Conservation (phyloP, 2,329 filamentous ascomycete genomes). For the Elsinoe arachidis region DNA sequence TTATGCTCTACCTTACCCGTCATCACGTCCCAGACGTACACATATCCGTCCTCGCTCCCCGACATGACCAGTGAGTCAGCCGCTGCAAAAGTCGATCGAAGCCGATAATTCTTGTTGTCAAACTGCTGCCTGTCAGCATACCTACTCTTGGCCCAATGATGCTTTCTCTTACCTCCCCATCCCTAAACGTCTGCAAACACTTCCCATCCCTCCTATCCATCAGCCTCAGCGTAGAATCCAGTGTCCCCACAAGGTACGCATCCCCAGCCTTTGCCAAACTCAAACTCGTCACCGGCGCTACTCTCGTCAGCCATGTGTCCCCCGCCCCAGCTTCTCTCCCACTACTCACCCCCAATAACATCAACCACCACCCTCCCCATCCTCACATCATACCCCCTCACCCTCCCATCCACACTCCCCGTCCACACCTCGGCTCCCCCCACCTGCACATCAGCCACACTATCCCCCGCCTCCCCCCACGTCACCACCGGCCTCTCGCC, state of each 20-base stretch:
- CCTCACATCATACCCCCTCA: conserved; percentile 74
- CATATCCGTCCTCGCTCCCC: conserved; percentile 67
- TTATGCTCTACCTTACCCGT: conserved; percentile 59
- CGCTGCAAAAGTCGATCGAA: conserved; percentile 65
- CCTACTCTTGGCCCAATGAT: conserved; percentile 22
- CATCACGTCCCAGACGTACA: conserved; percentile 79
- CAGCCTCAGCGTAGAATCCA: conserved; percentile 70
- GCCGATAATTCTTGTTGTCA: conserved; percentile 61
- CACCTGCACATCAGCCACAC: conserved; percentile 43
- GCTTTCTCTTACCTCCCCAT: conserved; percentile 32
- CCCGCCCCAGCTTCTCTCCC: neutral
- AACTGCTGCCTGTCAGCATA: conserved; percentile 26
- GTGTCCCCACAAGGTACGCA: conserved; percentile 61
- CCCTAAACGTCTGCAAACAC: conserved; percentile 63
- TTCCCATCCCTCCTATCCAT: conserved; percentile 71
- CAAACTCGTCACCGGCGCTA: conserved; percentile 64
- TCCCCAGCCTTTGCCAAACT: conserved; percentile 62
- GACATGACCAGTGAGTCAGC: conserved; percentile 70
- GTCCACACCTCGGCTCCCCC: conserved; percentile 50
- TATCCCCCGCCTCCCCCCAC: conserved; percentile 63
- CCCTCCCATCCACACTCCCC: conserved; percentile 76
- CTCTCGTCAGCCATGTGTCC: conserved; percentile 18
- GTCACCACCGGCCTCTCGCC: conserved; percentile 60
- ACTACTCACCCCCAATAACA: conserved; percentile 49
- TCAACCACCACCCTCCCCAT: conserved; percentile 64